These are phyloP conservation scores for Aquilaria agallochum DNA, from an alignment of 441 rosid genomes.

Conservation along the genomic window DNA sequence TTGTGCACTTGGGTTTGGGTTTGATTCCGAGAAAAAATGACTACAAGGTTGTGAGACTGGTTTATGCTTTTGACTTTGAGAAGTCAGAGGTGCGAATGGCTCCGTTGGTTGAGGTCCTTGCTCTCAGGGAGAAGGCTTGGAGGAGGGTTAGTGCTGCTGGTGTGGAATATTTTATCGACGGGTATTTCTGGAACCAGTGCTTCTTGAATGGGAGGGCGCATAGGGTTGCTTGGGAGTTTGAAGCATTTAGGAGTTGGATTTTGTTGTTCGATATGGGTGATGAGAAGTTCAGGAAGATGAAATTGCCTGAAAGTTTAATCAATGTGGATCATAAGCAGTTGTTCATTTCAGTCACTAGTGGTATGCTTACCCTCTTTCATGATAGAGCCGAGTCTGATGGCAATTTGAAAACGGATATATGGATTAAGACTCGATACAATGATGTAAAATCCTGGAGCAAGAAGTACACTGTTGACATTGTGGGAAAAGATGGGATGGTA, in stretches of 20 bases:
- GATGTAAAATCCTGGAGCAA: conserved; percentile 12
- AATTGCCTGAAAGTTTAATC: conserved; percentile 10
- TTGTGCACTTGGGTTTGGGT: background rate
- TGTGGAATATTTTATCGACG: background rate
- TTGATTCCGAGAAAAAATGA: conserved; percentile 9
- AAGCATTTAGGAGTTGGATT: background rate
- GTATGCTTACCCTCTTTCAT: conserved; percentile 3
- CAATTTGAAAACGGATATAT: background rate
- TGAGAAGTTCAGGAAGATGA: conserved; percentile 10
- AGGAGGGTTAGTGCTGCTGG: background rate
- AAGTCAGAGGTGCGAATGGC: background rate
- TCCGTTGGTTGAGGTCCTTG: conserved; percentile 5
- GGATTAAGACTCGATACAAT: conserved; percentile 17
- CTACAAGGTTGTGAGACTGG: conserved; percentile 14
- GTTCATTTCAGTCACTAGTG: conserved; percentile 10
- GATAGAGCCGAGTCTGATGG: too few relatives aligned
- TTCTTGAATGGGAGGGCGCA: conserved; percentile 6
- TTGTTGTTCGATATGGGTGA: conserved; percentile 9
- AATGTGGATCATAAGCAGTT: background rate
- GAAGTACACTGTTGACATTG: conserved; percentile 1
- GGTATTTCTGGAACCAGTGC: background rate
- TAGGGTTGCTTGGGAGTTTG: background rate
- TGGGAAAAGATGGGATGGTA: background rate
- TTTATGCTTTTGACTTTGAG: conserved; percentile 1
- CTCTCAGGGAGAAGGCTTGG: background rate